Evolutionary conservation across 148 eudicot species (phyloP).

Genomic region (Beta vulgaris): DNA sequence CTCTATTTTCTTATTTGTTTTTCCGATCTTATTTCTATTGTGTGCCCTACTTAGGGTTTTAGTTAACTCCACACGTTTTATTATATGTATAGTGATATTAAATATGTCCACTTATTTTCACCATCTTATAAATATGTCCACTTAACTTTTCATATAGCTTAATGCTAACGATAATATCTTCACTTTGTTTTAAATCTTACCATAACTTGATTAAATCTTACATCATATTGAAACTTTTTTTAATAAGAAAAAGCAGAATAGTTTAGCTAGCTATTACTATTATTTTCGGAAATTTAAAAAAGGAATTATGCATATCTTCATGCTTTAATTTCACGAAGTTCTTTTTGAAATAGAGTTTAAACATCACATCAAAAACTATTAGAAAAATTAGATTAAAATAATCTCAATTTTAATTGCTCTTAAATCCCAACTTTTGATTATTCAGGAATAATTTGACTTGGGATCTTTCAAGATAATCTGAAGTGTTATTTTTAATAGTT

Average conservation of each 20-base stretch:
- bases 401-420: too few species aligned
- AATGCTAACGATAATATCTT: background rate
- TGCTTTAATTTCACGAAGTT: too few species aligned
- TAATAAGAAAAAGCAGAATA: background rate
- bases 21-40: background rate
- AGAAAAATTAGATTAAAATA: too few species aligned
- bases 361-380: too few species aligned
- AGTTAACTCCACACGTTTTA: background rate
- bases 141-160: constrained; percentile 1
- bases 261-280: background rate
- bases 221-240: background rate
- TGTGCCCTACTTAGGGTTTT: constrained; percentile 20
- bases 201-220: background rate
- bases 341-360: too few species aligned
- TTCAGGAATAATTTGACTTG: too few species aligned
- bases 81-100: background rate
- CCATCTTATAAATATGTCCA: background rate
- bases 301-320: background rate
- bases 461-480: too few species aligned
- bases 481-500: too few species aligned
- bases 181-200: background rate
- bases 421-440: too few species aligned
- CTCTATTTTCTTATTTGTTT: background rate
- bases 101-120: background rate
- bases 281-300: background rate